Evolutionary conservation across 2,329 filamentous ascomycete species (phyloP).

Genomic region (Cladophialophora exuberans): DNA sequence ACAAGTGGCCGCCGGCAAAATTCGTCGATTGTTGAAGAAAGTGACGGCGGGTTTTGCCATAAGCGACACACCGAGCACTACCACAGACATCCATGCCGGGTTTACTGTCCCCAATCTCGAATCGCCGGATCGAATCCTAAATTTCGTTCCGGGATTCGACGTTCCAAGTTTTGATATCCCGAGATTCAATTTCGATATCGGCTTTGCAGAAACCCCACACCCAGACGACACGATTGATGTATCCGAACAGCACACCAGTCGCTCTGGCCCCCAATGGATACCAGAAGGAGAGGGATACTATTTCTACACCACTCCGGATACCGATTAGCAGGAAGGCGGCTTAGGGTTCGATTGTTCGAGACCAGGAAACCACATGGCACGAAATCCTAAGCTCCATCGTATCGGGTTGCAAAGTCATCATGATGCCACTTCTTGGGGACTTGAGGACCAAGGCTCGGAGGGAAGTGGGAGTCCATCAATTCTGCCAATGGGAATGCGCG

Average conservation of each 20-base stretch:
- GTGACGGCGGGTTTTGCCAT: background rate
- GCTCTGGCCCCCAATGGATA: conserved; percentile 3
- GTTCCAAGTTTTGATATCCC: conserved; percentile 7
- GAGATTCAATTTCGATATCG: conserved; percentile 4
- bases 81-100: conserved; percentile 4
- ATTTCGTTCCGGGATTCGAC: conserved; percentile 10
- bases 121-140: conserved; percentile 10
- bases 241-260: background rate
- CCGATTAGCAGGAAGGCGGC: background rate
- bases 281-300: conserved; percentile 8
- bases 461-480: background rate
- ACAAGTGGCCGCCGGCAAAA: background rate
- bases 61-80: conserved; percentile 1
- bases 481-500: conserved; percentile 8
- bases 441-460: background rate
- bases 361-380: background rate
- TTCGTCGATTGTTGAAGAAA: conserved; percentile 1
- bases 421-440: background rate
- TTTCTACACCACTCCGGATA: conserved; percentile 2
- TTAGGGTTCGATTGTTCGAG: background rate
- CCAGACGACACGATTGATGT: background rate
- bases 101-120: conserved; percentile 1
- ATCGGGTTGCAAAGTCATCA: background rate
- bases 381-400: no score
- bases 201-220: background rate